Evolutionary conservation across 176 grass and related monocot species (phyloP).

Genomic region (Musa beccarii): DNA sequence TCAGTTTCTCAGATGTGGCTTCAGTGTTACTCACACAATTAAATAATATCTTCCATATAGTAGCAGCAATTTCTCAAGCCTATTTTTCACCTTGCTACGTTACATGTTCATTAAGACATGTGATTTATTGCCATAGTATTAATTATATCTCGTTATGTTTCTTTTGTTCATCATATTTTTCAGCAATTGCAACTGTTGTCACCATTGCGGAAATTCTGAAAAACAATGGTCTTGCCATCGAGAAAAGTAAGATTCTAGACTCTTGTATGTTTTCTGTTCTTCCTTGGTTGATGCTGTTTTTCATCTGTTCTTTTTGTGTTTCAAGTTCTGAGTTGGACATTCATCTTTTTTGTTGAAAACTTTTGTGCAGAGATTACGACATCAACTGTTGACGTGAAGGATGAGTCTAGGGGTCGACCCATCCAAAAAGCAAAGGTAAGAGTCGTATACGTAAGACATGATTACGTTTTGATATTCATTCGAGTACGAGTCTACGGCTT

Average conservation of each 20-base stretch:
- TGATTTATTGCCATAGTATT: neutral
- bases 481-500: neutral
- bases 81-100: neutral
- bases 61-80: neutral
- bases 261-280: neutral
- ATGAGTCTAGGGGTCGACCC: slow-evolving; percentile 49
- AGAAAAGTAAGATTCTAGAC: slow-evolving; percentile 57
- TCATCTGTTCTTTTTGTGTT: neutral
- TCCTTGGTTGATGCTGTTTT: neutral
- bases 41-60: neutral
- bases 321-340: neutral
- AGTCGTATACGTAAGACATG: neutral
- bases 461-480: neutral
- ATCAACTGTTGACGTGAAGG: slow-evolving; percentile 76
- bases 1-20: too few species aligned
- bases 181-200: slow-evolving; percentile 90
- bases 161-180: slow-evolving; percentile 22
- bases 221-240: slow-evolving; percentile 83
- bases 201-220: slow-evolving; percentile 92
- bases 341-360: neutral
- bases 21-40: too few species aligned
- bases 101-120: neutral
- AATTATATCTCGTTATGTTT: neutral
- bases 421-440: slow-evolving; percentile 94
- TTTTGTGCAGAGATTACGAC: slow-evolving; percentile 63